Percentiles rank a stretch among this genome's conserved stretches.
Evolutionary conservation across 2,329 filamentous ascomycete genomes (phyloP).

Genomic region (Berkeleyomyces basicola): DNA sequence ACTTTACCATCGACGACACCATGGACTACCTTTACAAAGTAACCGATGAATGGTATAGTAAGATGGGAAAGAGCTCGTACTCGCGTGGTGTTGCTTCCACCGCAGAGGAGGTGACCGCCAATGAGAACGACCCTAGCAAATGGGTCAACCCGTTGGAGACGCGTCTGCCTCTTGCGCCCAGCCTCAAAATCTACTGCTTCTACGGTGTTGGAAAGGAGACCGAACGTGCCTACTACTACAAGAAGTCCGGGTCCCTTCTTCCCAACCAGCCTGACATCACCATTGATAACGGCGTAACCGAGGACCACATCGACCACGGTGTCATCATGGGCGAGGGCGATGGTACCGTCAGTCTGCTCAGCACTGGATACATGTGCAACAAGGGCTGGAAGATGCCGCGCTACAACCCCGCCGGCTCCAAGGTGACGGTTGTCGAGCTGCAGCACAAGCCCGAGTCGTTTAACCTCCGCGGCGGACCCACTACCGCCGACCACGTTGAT

Average conservation of each 20-base stretch:
- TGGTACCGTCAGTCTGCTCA: conserved; percentile 86
- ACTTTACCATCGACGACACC: conserved; percentile 67
- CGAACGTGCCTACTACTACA: conserved; percentile 85
- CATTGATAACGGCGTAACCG: conserved; percentile 48
- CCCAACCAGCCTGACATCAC: conserved; percentile 51
- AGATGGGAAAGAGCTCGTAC: conserved; percentile 58
- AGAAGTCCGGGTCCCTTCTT: conserved; percentile 44
- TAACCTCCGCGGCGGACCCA: conserved; percentile 56
- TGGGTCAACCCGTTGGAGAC: conserved; percentile 95
- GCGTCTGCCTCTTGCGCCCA: conserved; percentile 69
- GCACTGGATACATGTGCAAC: conserved; percentile 90
- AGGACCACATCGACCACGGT: conserved; percentile 57
- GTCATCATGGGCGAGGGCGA: conserved; percentile 95
- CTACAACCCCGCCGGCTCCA: conserved; percentile 73
- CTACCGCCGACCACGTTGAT: conserved; percentile 82
- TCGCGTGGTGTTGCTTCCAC: conserved; percentile 80
- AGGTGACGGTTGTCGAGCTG: conserved; percentile 87
- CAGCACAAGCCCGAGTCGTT: conserved; percentile 88
- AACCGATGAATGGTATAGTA: conserved; percentile 71
- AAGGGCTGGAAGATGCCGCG: conserved; percentile 86
- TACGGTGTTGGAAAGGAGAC: conserved; percentile 91
- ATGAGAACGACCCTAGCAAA: conserved; percentile 59
- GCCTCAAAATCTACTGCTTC: conserved; percentile 91
- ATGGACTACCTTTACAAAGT: conserved; percentile 62
- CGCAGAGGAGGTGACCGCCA: conserved; percentile 60